Percentiles rank a stretch among this genome's conserved stretches.
Evolutionary conservation across 1,284 basidiomycete genomes (phyloP).

Genomic region (Veloporphyrellus conicus): DNA sequence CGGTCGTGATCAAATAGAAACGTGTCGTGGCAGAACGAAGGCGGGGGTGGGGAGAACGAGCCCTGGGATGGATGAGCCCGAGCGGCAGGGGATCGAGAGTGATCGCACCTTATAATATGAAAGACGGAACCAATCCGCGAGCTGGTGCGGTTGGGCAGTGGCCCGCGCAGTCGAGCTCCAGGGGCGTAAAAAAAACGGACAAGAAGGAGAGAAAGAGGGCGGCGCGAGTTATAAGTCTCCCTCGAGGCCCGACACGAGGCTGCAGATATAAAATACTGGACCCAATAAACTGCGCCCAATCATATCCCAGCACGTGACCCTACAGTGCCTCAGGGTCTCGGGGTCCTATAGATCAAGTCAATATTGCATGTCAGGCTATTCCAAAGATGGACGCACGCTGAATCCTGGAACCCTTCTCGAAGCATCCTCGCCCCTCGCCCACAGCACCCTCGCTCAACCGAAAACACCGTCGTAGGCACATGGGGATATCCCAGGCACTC

Average conservation of each 20-base stretch:
- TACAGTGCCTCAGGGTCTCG: background rate
- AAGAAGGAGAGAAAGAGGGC: slow-evolving; percentile 2
- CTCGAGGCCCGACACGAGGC: slow-evolving; percentile 30
- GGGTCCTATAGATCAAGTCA: background rate
- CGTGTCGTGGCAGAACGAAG: slow-evolving; percentile 20
- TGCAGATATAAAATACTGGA: background rate
- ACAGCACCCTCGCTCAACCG: slow-evolving; percentile 6
- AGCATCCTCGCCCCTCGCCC: background rate
- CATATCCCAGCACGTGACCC: slow-evolving; percentile 20
- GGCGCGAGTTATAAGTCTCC: slow-evolving; percentile 16
- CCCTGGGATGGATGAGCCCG: background rate
- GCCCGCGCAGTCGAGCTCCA: slow-evolving; percentile 23
- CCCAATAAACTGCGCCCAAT: slow-evolving; percentile 23
- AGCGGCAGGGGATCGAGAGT: background rate
- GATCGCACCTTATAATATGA: slow-evolving; percentile 13
- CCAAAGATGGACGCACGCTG: background rate
- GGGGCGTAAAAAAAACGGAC: slow-evolving; percentile 15
- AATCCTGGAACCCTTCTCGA: background rate
- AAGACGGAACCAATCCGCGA: slow-evolving; percentile 13
- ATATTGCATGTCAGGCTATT: too few relatives aligned
- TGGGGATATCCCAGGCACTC: slow-evolving; percentile 6
- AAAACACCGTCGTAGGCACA: background rate
- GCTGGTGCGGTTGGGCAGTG: slow-evolving; percentile 18
- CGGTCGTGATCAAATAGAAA: slow-evolving; percentile 23
- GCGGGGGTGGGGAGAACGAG: slow-evolving; percentile 1